Evolutionary conservation across 371 early-diverging fungal species (phyloP), one percentile per base, ranked within the genome.

Genomic region (Syncephalis fuscata): DNA sequence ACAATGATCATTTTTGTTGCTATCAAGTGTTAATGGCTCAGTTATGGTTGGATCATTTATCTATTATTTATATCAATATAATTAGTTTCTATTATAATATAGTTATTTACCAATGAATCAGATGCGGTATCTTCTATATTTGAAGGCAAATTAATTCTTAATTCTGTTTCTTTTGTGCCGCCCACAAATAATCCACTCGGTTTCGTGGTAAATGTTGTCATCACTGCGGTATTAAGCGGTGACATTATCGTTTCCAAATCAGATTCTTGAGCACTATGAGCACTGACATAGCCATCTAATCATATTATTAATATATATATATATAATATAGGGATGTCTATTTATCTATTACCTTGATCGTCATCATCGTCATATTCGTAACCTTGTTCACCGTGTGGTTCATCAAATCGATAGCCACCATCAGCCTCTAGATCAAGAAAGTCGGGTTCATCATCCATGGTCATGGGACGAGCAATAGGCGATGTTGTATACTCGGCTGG

Each of bases 211-310:
- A 32, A 32, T 32, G 20, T 57, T 55, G 44, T 45, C 53, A 25
- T 61, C 57, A 36, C 61, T 61, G 51, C 57, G 57, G 45, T n/a
- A n/a, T n/a, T n/a, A n/a, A n/a, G n/a, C n/a, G n/a, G n/a, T n/a
- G n/a, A n/a, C n/a, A n/a, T 61, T 57, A 48, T 55, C 52, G 36
- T 55, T 19, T 61, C 61, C 32, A 61, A 57, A 27, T 54, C 61
- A 26, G 61, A 61, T 50, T 58, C 61, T 52, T 61, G 61, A 27
- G 57, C 61, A 52, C 61, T 61, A 46, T 58, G 58, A 8, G 62
- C 62, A 53, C 62, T 61, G 48, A 61, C 62, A 49, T 61, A 61
- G 9, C 61, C 61, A 26, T 61, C 57, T 32, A n/a, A 32, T 32
- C 32, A 32, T 32, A 32, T 32, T 32, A 32, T 4, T 32, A 32